Evolutionary conservation across 495 filamentous ascomycete genomes (phyloP), one percentile per base, ranked within the genome.

Genomic region (Hypomontagnella submonticulosa): DNA sequence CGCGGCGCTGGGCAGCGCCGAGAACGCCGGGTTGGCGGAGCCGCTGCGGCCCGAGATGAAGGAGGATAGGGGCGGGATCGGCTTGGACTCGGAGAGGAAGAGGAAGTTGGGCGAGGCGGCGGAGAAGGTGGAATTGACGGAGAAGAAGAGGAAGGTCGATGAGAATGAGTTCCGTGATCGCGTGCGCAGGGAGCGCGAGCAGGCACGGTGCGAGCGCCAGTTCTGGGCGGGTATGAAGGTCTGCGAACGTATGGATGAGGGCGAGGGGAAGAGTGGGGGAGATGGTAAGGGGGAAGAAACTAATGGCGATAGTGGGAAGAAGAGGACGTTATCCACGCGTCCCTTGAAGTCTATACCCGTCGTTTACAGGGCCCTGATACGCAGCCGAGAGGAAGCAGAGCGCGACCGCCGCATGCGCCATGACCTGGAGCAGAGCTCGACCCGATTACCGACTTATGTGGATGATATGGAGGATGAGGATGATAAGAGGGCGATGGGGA

Each of bases 1-100:
- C 49, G 82, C 85, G 0, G 49, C 49, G 15, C 81, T 97, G 3
- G 92, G 95, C 0, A 89, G 88, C 66, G 64, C 61, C 54, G 75
- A 71, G 20, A 71, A 43, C 56, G 16, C 75, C 7, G 30, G 63
- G 13, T 76, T 69, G 6, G 23, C 23, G 23, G 66, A 93, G 73
- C 92, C 92, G 0, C 81, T 96, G 13, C 76, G 82, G 10, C 75
- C 96, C 2, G 73, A 78, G 13, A 77, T 93, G 63, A 96, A 96
- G 71, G 90, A 93, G 34, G 90, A 89, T 64, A 81, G 90, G 13
- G 88, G 88, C n/a, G 95, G 95, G 0, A 94, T 99, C 58, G 95
- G 95, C 0, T 73, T 93, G 56, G 90, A 92, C 54, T 87, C 80
- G 19, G 91, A 96, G 76, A 85, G 88, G 73, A 97, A 96, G 79